Percentiles rank a stretch among this genome's conserved stretches.
Conservation (phyloP, 495 filamentous ascomycete species). For the Delitschia confertaspora region DNA sequence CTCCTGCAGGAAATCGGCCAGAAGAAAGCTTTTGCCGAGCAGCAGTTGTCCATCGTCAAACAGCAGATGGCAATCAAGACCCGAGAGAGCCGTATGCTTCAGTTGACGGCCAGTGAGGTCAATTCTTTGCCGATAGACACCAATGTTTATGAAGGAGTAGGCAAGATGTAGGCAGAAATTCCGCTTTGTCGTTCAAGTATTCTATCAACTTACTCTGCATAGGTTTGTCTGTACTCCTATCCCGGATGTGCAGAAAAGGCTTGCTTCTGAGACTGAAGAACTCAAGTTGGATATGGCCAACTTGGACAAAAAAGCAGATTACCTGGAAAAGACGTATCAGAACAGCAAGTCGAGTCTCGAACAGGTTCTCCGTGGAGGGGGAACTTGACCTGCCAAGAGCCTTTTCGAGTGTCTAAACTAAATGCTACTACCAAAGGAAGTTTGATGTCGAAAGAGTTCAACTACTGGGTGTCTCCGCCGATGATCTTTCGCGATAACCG, state of each 20-base stretch:
- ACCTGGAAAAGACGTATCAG: conserved; percentile 88
- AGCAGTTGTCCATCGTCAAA: conserved; percentile 82
- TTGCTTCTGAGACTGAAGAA: conserved; percentile 65
- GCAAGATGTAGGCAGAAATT: conserved; percentile 70
- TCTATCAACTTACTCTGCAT: neutral
- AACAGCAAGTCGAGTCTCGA: conserved; percentile 86
- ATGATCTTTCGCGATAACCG: no score
- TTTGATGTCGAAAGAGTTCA: no score
- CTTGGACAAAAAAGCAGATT: conserved; percentile 83
- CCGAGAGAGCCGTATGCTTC: conserved; percentile 77
- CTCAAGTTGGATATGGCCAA: conserved; percentile 66
- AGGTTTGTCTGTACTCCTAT: conserved; percentile 86
- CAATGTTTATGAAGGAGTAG: conserved; percentile 85
- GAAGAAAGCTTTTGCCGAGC: conserved; percentile 76
- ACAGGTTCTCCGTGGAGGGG: conserved; percentile 61
- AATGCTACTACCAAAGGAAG: no score
- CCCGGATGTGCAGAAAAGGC: conserved; percentile 60
- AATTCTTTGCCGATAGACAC: conserved; percentile 67
- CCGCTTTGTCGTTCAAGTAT: conserved; percentile 13
- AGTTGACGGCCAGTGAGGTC: conserved; percentile 79
- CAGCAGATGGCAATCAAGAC: conserved; percentile 79
- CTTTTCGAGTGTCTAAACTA: no score
- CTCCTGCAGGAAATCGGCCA: conserved; percentile 89
- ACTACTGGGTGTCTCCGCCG: no score
- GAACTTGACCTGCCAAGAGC: no score